Evolutionary conservation across 2,329 filamentous ascomycete genomes (phyloP), one percentile per base, ranked within the genome.

Genomic region (Curvularia verruculosa): DNA sequence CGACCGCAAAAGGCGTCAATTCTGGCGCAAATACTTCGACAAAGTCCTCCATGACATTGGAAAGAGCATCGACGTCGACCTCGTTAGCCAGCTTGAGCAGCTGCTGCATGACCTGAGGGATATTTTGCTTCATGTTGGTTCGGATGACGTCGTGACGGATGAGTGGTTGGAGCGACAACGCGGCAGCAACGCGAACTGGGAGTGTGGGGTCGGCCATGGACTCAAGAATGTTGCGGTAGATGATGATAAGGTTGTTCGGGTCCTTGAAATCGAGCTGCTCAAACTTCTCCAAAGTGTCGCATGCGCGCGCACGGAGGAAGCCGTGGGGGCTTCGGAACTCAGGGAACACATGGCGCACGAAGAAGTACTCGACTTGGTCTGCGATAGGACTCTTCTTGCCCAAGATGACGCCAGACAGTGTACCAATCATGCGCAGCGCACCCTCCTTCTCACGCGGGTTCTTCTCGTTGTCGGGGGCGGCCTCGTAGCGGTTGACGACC

Each of bases 41-140:
- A 73, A 99, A 99, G 73, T 99, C 95, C 78, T 99, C 95, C 95
- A 99, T 99, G 37, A 99, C 95, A 71, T 98, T 98, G 21, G 95
- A 94, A 39, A 99, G 83, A 5, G 95, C 93, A 77, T 99, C 95
- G 46, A 99, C 94, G 73, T 99, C 95, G 56, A 96, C 95, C 78
- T 99, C 95, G 73, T 99, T 99, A 26, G 95, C 94, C 55, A 99
- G 82, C 80, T 98, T 98, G 52, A 99, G 84, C 13, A 99, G 84
- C 78, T 99, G 94, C 79, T 98, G 96, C 95, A 99, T 99, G 71
- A 99, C 98, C 71, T 96, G 96, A 15, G 95, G 93, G 65, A 99
- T 99, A 75, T 93, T 97, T 72, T 93, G 88, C 79, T 97, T 93
- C 95, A 99, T 98, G 78, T 91, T 95, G 39, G 88, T 89, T 55